Percentiles rank a stretch among this genome's conserved stretches.
Evolutionary conservation across 176 grass and related monocot species (phyloP).

Genomic region (Oryza coarctata): DNA sequence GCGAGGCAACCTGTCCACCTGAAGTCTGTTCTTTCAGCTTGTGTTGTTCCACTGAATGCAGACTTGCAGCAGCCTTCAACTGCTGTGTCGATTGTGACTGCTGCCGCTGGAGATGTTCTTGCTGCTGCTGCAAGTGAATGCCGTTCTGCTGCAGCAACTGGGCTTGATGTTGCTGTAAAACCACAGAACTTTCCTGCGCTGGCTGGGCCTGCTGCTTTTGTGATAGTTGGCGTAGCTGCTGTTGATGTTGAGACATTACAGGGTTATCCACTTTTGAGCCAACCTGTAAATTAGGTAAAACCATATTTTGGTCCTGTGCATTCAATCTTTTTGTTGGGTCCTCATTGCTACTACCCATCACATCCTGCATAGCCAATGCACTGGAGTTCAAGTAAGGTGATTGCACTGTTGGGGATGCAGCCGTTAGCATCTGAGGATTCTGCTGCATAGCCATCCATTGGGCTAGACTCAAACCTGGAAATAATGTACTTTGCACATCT

Average conservation of each 20-base stretch:
- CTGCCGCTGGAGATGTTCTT: conserved; percentile 59
- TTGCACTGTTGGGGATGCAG: conserved; percentile 46
- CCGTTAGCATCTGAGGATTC: conserved; percentile 66
- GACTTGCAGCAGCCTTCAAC: conserved; percentile 44
- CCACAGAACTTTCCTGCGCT: conserved; percentile 50
- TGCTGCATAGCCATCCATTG: conserved; percentile 99
- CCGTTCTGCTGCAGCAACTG: conserved; percentile 54
- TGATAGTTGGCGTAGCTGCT: conserved; percentile 47
- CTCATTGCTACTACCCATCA: conserved; percentile 41
- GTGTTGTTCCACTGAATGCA: conserved; percentile 51
- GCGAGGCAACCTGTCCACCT: conserved; percentile 48
- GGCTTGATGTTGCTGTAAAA: conserved; percentile 60
- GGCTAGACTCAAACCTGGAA: conserved; percentile 84
- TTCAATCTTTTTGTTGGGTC: conserved; percentile 60
- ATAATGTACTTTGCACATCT: conserved; percentile 81
- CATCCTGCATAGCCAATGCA: conserved; percentile 53
- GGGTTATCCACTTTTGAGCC: conserved; percentile 53
- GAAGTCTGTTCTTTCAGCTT: conserved; percentile 52
- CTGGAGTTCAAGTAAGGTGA: conserved; percentile 46
- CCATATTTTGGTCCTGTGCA: conserved; percentile 59
- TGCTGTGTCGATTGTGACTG: conserved; percentile 52
- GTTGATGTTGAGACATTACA: conserved; percentile 46
- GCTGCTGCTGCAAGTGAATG: conserved; percentile 60
- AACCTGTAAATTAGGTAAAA: conserved; percentile 63
- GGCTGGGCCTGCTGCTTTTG: conserved; percentile 61